Evolutionary conservation across 129 eudicot genomes (phyloP).

Genomic region (Sambucus nigra): DNA sequence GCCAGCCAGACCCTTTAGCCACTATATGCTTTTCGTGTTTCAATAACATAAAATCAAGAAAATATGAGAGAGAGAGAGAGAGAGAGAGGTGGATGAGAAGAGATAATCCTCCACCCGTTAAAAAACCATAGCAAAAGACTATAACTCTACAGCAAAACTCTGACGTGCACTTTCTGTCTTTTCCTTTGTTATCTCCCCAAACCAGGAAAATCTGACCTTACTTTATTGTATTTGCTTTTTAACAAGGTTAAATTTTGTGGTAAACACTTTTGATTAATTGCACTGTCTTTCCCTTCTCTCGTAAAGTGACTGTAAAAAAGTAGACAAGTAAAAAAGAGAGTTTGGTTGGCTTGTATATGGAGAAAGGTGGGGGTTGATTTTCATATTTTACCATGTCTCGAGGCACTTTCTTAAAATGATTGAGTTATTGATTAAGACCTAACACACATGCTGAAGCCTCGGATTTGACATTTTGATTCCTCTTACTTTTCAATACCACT

Average conservation of each 20-base stretch:
- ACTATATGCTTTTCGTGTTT: conserved; percentile 9
- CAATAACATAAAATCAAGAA: conserved; percentile 20
- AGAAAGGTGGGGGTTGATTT: conserved; percentile 7
- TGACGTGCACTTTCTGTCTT: conserved; percentile 62
- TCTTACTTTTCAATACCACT: too few species aligned
- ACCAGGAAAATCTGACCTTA: conserved; percentile 22
- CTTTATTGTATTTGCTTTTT: conserved; percentile 12
- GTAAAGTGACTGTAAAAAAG: conserved; percentile 21
- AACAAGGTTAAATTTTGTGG: conserved; percentile 1
- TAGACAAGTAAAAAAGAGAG: conserved; percentile 23
- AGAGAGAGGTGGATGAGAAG: conserved; percentile 33
- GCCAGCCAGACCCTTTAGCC: conserved; percentile 10
- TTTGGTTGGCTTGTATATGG: not conserved
- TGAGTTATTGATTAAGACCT: too few species aligned
- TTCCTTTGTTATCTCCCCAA: conserved; percentile 36
- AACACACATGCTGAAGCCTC: too few species aligned
- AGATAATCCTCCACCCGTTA: conserved; percentile 10
- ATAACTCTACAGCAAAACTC: conserved; percentile 33
- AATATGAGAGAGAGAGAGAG: conserved; percentile 8
- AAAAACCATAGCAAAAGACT: conserved; percentile 2
- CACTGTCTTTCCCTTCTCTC: conserved; percentile 33
- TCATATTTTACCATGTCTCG: not conserved
- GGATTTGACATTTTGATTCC: too few species aligned
- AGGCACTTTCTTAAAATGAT: too few species aligned
- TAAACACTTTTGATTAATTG: conserved; percentile 12